phyloP scores from a whole-genome alignment of 495 filamentous ascomycete species.

The Hyaloscypha finlandica region DNA sequence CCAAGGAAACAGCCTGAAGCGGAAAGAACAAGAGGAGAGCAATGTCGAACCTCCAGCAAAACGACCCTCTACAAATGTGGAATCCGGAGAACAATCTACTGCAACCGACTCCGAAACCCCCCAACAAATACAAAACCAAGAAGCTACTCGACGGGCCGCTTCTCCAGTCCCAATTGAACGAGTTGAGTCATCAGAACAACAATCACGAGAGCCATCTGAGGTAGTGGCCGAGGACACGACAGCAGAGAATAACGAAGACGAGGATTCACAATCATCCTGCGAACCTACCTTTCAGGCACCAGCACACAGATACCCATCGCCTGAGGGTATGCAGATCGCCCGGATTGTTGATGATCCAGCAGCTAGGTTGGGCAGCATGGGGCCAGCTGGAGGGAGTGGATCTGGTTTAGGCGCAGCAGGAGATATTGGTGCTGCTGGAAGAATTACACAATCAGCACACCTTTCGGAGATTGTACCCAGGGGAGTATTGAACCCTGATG shows the following conservation, averaged over 20 bases:
- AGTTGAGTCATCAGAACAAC: background rate
- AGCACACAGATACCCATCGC: slow-evolving; percentile 16
- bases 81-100: background rate
- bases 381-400: slow-evolving; percentile 14
- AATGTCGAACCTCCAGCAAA: slow-evolving; percentile 5
- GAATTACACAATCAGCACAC: slow-evolving; percentile 11
- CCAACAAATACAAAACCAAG: background rate
- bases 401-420: slow-evolving; percentile 13
- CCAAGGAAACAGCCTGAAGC: background rate
- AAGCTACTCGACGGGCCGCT: background rate
- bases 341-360: background rate
- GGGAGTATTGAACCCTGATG: slow-evolving; percentile 29
- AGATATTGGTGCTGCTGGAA: slow-evolving; percentile 7
- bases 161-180: background rate
- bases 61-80: background rate
- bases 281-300: slow-evolving; percentile 4
- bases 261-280: slow-evolving; percentile 6
- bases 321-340: slow-evolving; percentile 7
- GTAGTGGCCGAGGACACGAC: background rate
- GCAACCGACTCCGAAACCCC: background rate
- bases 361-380: slow-evolving; percentile 7
- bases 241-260: background rate
- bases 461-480: slow-evolving; percentile 24
- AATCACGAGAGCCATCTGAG: background rate
- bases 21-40: slow-evolving; percentile 20